A percentile compares a stretch with the other conserved stretches of the same genome.
Evolutionary conservation across 1,284 basidiomycete species (phyloP).

Genomic region (Ustilago trichophora): DNA sequence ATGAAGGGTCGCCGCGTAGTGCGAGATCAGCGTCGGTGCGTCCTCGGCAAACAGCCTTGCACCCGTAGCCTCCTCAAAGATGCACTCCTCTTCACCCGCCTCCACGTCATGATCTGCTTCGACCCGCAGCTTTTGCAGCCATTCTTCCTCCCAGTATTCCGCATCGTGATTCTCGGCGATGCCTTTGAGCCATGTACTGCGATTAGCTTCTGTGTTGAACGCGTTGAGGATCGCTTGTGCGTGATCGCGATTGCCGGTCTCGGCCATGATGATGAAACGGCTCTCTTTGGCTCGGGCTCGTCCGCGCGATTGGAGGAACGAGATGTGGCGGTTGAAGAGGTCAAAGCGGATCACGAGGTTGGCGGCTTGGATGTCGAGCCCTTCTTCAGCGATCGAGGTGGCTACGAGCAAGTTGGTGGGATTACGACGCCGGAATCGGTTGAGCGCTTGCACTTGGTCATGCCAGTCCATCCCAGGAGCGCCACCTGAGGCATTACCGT

Average conservation of each 20-base stretch:
- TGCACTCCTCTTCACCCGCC: conserved; percentile 5
- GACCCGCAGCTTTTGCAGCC: conserved; percentile 23
- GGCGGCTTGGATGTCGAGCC: conserved; percentile 53
- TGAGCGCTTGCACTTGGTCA: conserved; percentile 44
- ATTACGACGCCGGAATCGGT: conserved; percentile 36
- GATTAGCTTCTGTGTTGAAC: conserved; percentile 19
- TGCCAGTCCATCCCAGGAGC: conserved; percentile 47
- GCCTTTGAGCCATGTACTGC: conserved; percentile 32
- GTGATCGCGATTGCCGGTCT: conserved; percentile 28
- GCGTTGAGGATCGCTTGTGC: conserved; percentile 19
- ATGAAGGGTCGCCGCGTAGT: conserved; percentile 40
- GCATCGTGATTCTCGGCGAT: conserved; percentile 18
- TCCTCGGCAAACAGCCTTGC: conserved; percentile 45
- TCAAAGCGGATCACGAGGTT: conserved; percentile 58
- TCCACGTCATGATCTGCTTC: conserved; percentile 10
- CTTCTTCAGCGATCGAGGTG: conserved; percentile 56
- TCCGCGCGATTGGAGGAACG: conserved; percentile 51
- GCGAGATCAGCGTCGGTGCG: conserved; percentile 28
- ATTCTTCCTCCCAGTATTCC: conserved; percentile 11
- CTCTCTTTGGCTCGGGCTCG: conserved; percentile 40
- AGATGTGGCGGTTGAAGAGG: conserved; percentile 50
- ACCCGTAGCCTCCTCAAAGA: conserved; percentile 28
- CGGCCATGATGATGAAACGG: conserved; percentile 44
- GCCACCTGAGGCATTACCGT: conserved; percentile 11
- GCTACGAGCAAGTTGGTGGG: conserved; percentile 56